These are phyloP conservation scores for Didymella glomerata DNA, from an alignment of 2,329 filamentous ascomycete species.

Conservation along the genomic window DNA sequence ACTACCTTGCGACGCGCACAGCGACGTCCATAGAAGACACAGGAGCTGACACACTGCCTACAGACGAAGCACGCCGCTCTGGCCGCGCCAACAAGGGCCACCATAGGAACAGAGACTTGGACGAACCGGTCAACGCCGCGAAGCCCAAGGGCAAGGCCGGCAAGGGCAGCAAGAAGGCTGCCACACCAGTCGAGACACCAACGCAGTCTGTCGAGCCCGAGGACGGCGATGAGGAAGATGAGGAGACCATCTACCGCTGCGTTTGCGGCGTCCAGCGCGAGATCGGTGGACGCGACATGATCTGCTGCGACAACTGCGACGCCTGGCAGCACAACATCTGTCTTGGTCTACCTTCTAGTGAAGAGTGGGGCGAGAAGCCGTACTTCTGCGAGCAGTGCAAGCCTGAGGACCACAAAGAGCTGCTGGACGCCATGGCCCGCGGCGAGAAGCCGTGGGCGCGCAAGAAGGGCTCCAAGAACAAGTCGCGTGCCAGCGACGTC, in stretches of 20 bases:
- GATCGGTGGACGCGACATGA: constrained; percentile 89
- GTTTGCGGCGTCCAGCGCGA: constrained; percentile 85
- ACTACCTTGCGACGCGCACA: constrained; percentile 22
- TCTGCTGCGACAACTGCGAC: constrained; percentile 89
- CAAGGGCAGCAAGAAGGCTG: constrained; percentile 19
- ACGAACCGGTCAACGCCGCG: constrained; percentile 49
- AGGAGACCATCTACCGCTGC: constrained; percentile 82
- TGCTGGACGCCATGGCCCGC: constrained; percentile 77
- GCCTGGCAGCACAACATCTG: constrained; percentile 99
- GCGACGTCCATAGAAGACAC: constrained; percentile 15
- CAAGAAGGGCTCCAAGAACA: constrained; percentile 66
- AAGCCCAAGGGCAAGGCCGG: constrained; percentile 49
- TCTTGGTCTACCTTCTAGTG: constrained; percentile 81
- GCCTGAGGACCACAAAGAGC: constrained; percentile 81
- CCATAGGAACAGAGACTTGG: constrained; percentile 82
- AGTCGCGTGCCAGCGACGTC: constrained; percentile 71
- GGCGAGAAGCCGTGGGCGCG: constrained; percentile 85
- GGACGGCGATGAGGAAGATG: constrained; percentile 51
- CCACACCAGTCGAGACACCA: constrained; percentile 40
- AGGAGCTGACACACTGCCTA: constrained; percentile 39
- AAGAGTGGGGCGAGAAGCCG: constrained; percentile 58
- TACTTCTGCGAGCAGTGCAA: constrained; percentile 94
- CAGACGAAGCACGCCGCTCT: constrained; percentile 89
- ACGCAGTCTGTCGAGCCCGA: constrained; percentile 54
- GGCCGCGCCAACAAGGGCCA: constrained; percentile 97